These are phyloP conservation scores for baker's yeast (Saccharomyces cerevisiae) DNA, from an alignment of 805 yeast species.

Conservation along the genomic window DNA sequence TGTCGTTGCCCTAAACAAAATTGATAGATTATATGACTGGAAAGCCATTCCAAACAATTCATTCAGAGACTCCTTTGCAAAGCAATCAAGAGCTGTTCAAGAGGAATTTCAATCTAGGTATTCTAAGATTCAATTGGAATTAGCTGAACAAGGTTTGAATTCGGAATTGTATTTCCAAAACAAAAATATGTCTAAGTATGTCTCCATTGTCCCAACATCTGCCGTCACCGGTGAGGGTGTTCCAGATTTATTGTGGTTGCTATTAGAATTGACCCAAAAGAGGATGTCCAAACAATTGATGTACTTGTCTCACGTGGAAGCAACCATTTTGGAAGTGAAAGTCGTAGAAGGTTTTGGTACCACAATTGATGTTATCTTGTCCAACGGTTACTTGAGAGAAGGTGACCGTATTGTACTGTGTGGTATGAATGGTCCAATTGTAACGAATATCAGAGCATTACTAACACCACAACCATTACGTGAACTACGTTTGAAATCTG, in stretches of 20 bases:
- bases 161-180: constrained; percentile 94
- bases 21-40: constrained; percentile 97
- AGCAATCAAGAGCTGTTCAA: constrained; percentile 78
- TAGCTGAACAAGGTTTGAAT: constrained; percentile 97
- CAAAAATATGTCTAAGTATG: constrained; percentile 86
- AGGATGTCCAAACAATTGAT: constrained; percentile 98
- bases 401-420: constrained; percentile 94
- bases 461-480: constrained; percentile 96
- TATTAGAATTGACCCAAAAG: constrained; percentile 92
- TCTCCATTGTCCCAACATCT: constrained; percentile 95
- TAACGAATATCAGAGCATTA: constrained; percentile 89
- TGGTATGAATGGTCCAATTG: constrained; percentile 98
- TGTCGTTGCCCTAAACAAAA: constrained; percentile 92
- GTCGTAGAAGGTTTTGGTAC: constrained; percentile 98
- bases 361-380: constrained; percentile 92
- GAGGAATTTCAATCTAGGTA: constrained; percentile 86
- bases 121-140: constrained; percentile 75
- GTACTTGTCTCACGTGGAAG: constrained; percentile 85
- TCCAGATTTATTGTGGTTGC: constrained; percentile 93
- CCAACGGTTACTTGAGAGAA: constrained; percentile 92
- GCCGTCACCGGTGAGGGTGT: constrained; percentile 99
- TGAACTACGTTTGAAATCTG: constrained; percentile 94
- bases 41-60: constrained; percentile 82
- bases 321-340: constrained; percentile 94
- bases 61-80: constrained; percentile 85